phyloP scores from a whole-genome alignment of 2,329 filamentous ascomycete species.

The Aspergillus chevalieri region DNA sequence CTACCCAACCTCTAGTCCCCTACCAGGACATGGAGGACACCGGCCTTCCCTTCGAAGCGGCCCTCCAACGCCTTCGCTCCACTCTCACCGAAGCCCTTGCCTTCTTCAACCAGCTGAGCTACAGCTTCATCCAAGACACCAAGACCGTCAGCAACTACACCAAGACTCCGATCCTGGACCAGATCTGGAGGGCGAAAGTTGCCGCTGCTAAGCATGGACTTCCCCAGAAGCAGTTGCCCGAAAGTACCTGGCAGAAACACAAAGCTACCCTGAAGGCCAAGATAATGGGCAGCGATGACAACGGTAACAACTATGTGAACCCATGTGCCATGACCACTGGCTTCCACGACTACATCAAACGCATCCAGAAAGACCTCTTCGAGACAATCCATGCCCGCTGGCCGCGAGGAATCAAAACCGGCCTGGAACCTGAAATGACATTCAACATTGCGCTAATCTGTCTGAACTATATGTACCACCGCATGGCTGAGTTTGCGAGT shows the following conservation, averaged over 20 bases:
- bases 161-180: not conserved
- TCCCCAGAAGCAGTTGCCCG: too few species aligned
- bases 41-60: conserved; percentile 7
- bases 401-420: not conserved
- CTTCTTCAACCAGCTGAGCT: conserved; percentile 14
- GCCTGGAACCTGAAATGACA: not conserved
- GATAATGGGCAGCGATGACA: too few species aligned
- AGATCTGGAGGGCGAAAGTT: conserved; percentile 6
- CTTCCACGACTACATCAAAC: not conserved
- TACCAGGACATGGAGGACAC: not conserved
- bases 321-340: not conserved
- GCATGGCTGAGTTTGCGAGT: not conserved
- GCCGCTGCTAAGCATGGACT: not conserved
- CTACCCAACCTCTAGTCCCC: not conserved
- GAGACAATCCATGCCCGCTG: not conserved
- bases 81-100: conserved; percentile 11
- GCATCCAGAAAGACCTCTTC: not conserved
- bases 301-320: not conserved
- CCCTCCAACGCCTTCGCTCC: conserved; percentile 8
- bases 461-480: not conserved
- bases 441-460: not conserved
- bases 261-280: too few species aligned
- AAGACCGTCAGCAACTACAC: conserved; percentile 1
- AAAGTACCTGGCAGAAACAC: too few species aligned
- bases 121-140: conserved; percentile 4